phyloP scores from a whole-genome alignment of 768 basidiomycete species.

The Nidula microcarpa region DNA sequence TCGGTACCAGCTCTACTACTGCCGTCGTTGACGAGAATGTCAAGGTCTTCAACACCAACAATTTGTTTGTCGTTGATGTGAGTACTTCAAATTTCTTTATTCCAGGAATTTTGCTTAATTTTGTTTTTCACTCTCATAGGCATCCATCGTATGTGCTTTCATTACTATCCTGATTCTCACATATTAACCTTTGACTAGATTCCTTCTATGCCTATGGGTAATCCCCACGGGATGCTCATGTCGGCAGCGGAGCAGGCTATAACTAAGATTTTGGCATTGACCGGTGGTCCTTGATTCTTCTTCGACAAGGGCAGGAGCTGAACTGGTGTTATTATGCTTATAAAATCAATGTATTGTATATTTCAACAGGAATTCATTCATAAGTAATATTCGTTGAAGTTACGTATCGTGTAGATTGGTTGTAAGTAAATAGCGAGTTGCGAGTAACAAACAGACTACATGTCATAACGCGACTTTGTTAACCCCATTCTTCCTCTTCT shows the following conservation, averaged over 20 bases:
- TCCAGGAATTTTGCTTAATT: not conserved
- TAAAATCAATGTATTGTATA: no score
- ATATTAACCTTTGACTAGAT: constrained; percentile 22
- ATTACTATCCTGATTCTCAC: not conserved
- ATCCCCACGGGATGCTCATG: constrained; percentile 56
- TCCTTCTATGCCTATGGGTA: constrained; percentile 53
- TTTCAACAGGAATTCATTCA: no score
- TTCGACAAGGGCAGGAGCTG: no score
- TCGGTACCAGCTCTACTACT: constrained; percentile 29
- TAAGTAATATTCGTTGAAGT: no score
- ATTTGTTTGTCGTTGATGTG: constrained; percentile 54
- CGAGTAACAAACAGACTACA: no score
- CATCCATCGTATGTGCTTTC: constrained; percentile 26
- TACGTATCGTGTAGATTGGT: no score
- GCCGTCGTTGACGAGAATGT: constrained; percentile 56
- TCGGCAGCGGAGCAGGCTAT: constrained; percentile 55
- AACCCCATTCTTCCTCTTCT: no score
- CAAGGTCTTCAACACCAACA: constrained; percentile 48
- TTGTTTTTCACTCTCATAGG: constrained; percentile 13
- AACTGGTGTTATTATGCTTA: no score
- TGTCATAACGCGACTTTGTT: no score
- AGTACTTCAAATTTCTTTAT: constrained; percentile 9
- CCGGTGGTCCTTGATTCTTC: constrained; percentile 40
- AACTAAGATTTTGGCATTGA: constrained; percentile 49
- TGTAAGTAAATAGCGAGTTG: no score